These are phyloP conservation scores for Elsinoe batatas DNA, from an alignment of 2,329 filamentous ascomycete species.

Conservation along the genomic window DNA sequence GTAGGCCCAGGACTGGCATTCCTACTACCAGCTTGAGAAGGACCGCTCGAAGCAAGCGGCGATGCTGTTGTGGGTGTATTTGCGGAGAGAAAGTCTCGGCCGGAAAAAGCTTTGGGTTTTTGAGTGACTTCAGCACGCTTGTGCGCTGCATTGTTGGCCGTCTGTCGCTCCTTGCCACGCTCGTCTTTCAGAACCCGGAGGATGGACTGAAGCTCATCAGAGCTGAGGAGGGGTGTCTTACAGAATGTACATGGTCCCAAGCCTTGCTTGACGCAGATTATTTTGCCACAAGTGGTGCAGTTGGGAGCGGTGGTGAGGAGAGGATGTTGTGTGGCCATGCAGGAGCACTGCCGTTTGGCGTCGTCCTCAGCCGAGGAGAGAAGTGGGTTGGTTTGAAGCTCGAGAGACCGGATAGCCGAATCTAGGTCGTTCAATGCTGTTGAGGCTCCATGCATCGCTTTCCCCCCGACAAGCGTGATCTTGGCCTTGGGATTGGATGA, in stretches of 20 bases:
- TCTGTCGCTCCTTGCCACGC: conserved; percentile 77
- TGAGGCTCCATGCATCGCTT: conserved; percentile 71
- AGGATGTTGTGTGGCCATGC: conserved; percentile 78
- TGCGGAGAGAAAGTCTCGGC: conserved; percentile 28
- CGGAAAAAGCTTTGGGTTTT: conserved; percentile 28
- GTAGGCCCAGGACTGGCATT: conserved; percentile 14
- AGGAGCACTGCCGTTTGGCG: conserved; percentile 64
- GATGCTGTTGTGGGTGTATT: conserved; percentile 28
- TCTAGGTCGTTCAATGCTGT: conserved; percentile 58
- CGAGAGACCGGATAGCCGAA: conserved; percentile 76
- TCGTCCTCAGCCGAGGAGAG: conserved; percentile 43
- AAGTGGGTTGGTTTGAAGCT: conserved; percentile 82
- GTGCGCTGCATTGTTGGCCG: conserved; percentile 62
- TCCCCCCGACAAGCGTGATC: conserved; percentile 63
- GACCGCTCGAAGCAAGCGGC: conserved; percentile 26
- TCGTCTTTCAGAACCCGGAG: conserved; percentile 75
- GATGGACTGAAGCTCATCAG: conserved; percentile 72
- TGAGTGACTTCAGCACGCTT: conserved; percentile 53
- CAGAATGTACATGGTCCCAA: conserved; percentile 92
- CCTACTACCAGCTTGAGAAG: neutral
- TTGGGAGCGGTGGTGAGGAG: conserved; percentile 87
- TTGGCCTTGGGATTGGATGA: conserved; percentile 46
- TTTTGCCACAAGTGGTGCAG: conserved; percentile 84
- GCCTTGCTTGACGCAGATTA: conserved; percentile 89
- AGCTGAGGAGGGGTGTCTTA: conserved; percentile 59